Evolutionary conservation across 1,284 basidiomycete genomes (phyloP).

Genomic region (Gomphus bonarii): DNA sequence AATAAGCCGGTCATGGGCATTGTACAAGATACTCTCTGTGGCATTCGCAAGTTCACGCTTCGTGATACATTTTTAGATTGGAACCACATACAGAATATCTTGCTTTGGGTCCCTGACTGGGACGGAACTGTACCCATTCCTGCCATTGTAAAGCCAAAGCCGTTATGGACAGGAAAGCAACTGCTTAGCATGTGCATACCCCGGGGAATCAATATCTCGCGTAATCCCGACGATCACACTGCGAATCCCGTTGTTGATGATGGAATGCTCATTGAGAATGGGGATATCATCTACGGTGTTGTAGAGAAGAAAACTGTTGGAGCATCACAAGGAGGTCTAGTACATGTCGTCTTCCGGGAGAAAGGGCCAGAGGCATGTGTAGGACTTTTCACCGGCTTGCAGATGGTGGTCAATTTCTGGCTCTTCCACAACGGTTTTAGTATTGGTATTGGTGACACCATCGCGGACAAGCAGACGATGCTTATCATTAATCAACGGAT

Average conservation of each 20-base stretch:
- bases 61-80: constrained; percentile 93
- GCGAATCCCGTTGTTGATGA: constrained; percentile 83
- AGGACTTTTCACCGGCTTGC: constrained; percentile 87
- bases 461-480: constrained; percentile 89
- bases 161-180: constrained; percentile 98
- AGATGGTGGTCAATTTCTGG: constrained; percentile 98
- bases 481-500: constrained; percentile 79
- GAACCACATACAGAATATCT: constrained; percentile 91
- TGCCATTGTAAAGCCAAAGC: constrained; percentile 93
- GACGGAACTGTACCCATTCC: constrained; percentile 90
- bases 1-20: constrained; percentile 99
- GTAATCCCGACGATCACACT: constrained; percentile 70
- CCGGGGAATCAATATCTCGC: constrained; percentile 89
- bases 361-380: constrained; percentile 93
- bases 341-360: constrained; percentile 97
- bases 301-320: constrained; percentile 99
- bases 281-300: constrained; percentile 91
- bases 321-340: constrained; percentile 86
- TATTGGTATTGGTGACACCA: constrained; percentile 98
- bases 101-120: constrained; percentile 98
- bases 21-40: constrained; percentile 97
- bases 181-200: constrained; percentile 91
- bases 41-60: constrained; percentile 94
- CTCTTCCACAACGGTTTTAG: constrained; percentile 98
- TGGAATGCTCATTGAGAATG: constrained; percentile 95